Conservation (phyloP, 257 asterid species). For the Ilex aquifolium region DNA sequence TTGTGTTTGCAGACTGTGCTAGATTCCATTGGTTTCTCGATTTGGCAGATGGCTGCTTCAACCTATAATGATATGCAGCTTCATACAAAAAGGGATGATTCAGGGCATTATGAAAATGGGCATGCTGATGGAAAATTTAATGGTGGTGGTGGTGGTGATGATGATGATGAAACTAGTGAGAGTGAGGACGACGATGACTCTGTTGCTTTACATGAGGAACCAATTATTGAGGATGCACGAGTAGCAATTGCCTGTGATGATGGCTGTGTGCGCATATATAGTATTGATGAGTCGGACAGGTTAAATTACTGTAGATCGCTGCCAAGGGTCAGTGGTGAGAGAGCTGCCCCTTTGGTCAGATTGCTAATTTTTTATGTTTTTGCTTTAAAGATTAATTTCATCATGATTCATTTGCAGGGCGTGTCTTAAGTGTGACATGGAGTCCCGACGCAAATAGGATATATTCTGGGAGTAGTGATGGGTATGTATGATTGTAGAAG, state of each 20-base stretch:
- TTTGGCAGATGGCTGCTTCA: slow-evolving; percentile 93
- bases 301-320: slow-evolving; percentile 47
- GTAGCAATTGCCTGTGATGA: slow-evolving; percentile 88
- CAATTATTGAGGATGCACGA: slow-evolving; percentile 26
- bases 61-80: slow-evolving; percentile 29
- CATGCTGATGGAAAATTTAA: slow-evolving; percentile 22
- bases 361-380: not conserved
- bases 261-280: slow-evolving; percentile 80
- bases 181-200: slow-evolving; percentile 50
- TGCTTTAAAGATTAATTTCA: slow-evolving; percentile 9
- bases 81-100: slow-evolving; percentile 22
- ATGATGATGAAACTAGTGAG: slow-evolving; percentile 36
- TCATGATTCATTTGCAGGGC: slow-evolving; percentile 38
- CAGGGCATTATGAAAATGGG: slow-evolving; percentile 47
- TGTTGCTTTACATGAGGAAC: slow-evolving; percentile 34
- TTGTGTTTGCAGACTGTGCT: slow-evolving; percentile 53
- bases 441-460: slow-evolving; percentile 67
- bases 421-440: slow-evolving; percentile 78
- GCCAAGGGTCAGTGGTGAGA: slow-evolving; percentile 96
- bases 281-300: slow-evolving; percentile 32
- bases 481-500: slow-evolving; percentile 41
- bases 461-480: slow-evolving; percentile 89
- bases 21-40: slow-evolving; percentile 67
- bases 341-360: slow-evolving; percentile 15
- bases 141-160: slow-evolving; percentile 33